Evolutionary conservation across 1,284 basidiomycete genomes (phyloP).

Genomic region (Mrakiaceae sp.): DNA sequence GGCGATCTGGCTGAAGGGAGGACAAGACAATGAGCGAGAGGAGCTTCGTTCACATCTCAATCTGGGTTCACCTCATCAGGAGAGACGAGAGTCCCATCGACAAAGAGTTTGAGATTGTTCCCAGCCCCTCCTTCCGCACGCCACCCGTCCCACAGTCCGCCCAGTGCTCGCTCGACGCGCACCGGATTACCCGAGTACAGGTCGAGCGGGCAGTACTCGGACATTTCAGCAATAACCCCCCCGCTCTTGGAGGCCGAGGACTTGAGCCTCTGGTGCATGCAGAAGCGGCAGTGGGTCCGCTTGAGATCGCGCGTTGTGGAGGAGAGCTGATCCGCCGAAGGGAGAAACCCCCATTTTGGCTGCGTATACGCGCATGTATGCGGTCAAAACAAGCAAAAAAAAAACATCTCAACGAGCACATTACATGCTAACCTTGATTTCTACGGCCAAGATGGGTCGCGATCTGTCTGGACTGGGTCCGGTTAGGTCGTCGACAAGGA

Average conservation of each 20-base stretch:
- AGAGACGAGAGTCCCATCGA: slow-evolving; percentile 47
- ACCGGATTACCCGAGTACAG: slow-evolving; percentile 57
- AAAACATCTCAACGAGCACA: not conserved
- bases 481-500: slow-evolving; percentile 11
- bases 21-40: not conserved
- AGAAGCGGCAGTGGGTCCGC: slow-evolving; percentile 65
- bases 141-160: slow-evolving; percentile 64
- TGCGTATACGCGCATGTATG: slow-evolving; percentile 29
- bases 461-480: not conserved
- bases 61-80: slow-evolving; percentile 48
- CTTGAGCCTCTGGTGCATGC: slow-evolving; percentile 64
- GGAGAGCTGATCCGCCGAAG: slow-evolving; percentile 49
- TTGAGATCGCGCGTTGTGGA: slow-evolving; percentile 49
- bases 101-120: slow-evolving; percentile 73
- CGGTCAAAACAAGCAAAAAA: not conserved
- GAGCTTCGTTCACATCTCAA: no score
- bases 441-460: slow-evolving; percentile 1
- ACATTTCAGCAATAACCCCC: slow-evolving; percentile 31
- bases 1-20: not conserved
- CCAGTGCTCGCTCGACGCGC: slow-evolving; percentile 54
- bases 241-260: not conserved
- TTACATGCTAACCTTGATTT: slow-evolving; percentile 6
- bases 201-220: slow-evolving; percentile 75
- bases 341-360: slow-evolving; percentile 93
- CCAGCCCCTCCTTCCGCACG: slow-evolving; percentile 45